Conservation (phyloP, 106 monocot species). For the Vanilla planifolia region DNA sequence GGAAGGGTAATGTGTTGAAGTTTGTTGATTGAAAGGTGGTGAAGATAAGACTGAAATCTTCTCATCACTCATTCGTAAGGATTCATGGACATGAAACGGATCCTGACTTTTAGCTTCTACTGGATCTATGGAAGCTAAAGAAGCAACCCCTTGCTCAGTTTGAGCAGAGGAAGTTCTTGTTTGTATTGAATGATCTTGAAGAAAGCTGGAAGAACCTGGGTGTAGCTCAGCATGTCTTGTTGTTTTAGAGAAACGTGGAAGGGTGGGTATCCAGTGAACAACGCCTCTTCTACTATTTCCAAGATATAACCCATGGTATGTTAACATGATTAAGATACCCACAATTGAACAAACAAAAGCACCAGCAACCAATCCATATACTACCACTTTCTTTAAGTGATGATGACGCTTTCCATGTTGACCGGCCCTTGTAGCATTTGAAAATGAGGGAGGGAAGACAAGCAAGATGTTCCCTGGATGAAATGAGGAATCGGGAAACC, state of each 20-base stretch:
- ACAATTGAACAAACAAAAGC: slow-evolving; percentile 18
- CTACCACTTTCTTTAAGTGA: slow-evolving; percentile 31
- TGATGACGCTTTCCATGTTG: slow-evolving; percentile 13
- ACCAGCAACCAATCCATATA: slow-evolving; percentile 40
- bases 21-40: slow-evolving; percentile 18
- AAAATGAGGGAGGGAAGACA: slow-evolving; percentile 25
- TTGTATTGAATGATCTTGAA: slow-evolving; percentile 26
- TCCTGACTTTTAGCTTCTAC: slow-evolving; percentile 14
- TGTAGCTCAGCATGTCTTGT: slow-evolving; percentile 14
- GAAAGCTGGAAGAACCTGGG: slow-evolving; percentile 19
- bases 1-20: slow-evolving; percentile 10
- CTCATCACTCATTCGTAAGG: background rate
- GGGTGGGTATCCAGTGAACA: slow-evolving; percentile 13
- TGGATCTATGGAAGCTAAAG: background rate
- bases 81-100: background rate
- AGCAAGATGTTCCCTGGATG: slow-evolving; percentile 64
- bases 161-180: slow-evolving; percentile 21
- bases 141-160: slow-evolving; percentile 13
- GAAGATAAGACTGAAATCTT: slow-evolving; percentile 27
- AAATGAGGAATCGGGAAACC: slow-evolving; percentile 73
- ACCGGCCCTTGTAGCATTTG: slow-evolving; percentile 7
- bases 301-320: slow-evolving; percentile 27
- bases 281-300: slow-evolving; percentile 10
- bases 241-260: slow-evolving; percentile 4
- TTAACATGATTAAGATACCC: slow-evolving; percentile 39